Evolutionary conservation across 2,329 filamentous ascomycete species (phyloP).

Genomic region (Bretziella fagacearum): DNA sequence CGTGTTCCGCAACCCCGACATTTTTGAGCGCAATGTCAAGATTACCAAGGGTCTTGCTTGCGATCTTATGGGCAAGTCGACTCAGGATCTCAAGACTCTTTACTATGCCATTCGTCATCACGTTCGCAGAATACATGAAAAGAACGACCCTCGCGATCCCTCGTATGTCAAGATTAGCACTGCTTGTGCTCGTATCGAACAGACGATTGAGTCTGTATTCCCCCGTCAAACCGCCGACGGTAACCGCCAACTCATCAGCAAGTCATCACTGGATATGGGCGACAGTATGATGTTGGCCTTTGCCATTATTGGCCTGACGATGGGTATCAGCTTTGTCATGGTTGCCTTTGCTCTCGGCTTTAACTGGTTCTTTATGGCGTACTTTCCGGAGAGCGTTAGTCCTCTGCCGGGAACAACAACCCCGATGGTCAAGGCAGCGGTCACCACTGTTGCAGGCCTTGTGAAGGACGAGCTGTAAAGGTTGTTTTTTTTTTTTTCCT

Average conservation of each 20-base stretch:
- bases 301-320: slow-evolving; percentile 50
- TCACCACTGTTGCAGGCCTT: not conserved
- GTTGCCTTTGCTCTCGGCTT: slow-evolving; percentile 13
- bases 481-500: slow-evolving; percentile 10
- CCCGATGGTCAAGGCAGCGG: not conserved
- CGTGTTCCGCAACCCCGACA: slow-evolving; percentile 75
- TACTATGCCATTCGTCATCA: slow-evolving; percentile 72
- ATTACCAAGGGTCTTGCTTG: slow-evolving; percentile 93
- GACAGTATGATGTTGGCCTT: slow-evolving; percentile 49
- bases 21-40: slow-evolving; percentile 82
- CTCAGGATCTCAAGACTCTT: slow-evolving; percentile 69
- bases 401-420: not conserved
- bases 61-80: slow-evolving; percentile 77
- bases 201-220: slow-evolving; percentile 90
- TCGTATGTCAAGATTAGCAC: slow-evolving; percentile 86
- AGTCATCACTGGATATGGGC: slow-evolving; percentile 32
- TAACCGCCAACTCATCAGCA: slow-evolving; percentile 27
- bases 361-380: slow-evolving; percentile 11
- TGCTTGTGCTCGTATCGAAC: slow-evolving; percentile 73
- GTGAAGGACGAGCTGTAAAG: slow-evolving; percentile 14
- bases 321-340: slow-evolving; percentile 40
- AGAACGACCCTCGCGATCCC: slow-evolving; percentile 86
- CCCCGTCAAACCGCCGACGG: slow-evolving; percentile 58
- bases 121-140: slow-evolving; percentile 66
- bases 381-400: slow-evolving; percentile 8